Evolutionary conservation across 106 monocot species (phyloP), one percentile per base, ranked within the genome.

Genomic region (Xerophyta viscosa): DNA sequence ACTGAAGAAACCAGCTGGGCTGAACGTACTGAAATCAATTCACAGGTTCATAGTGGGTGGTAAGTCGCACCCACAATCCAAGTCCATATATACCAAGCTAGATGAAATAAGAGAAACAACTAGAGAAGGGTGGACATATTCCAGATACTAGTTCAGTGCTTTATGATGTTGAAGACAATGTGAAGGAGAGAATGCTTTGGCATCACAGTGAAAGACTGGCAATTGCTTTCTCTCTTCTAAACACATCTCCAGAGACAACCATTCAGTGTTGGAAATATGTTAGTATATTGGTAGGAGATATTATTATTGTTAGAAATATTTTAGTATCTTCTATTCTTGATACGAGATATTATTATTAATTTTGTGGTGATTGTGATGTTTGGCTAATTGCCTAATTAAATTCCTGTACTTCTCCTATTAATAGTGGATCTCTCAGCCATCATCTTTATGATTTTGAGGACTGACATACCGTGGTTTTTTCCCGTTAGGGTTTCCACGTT

Each of bases 151-250:
- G 72, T 31, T 41, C 28, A 26, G 72, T 72, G 23, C 58, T 63
- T 53, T 67, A 77, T 67, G 66, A 77, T 52, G 71, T 67, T 33
- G 52, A 44, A 29, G 66, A 71, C 29, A 46, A 67, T 47, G 39
- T 61, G 29, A 71, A 77, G 56, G 77, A 66, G 39, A 45, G 60
- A 3, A 50, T 62, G 66, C 57, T 71, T 6, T 55, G 65, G 50
- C 51, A 65, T 37, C 76, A 76, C 50, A 76, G 76, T 24, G 76
- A 76, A 56, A 70, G 65, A 21, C 56, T 76, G 14, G 69, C 76
- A 18, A 60, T 76, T 50, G 69, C 76, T 50, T 77, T 71, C 39
- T 42, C 57, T 54, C 56, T 77, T 39, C 37, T 70, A 25, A 71
- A 61, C 26, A 77, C 66, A 9, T 52, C n/a, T 5, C 46, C 50